phyloP scores from a whole-genome alignment of 176 grass and related monocot genomes.

The Rhipidocladum racemiflorum region DNA sequence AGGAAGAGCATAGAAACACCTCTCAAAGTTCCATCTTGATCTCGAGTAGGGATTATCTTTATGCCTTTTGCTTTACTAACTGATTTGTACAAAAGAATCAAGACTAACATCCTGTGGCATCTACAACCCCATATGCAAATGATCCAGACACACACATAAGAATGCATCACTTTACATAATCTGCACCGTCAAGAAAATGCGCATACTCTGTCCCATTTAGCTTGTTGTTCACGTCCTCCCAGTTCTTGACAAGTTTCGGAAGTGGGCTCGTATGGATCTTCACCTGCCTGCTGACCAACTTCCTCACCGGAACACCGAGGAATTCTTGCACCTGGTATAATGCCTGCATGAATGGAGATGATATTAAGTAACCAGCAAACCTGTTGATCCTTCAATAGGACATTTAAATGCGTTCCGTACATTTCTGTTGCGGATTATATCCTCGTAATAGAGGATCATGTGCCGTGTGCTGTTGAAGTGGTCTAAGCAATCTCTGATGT shows the following conservation, averaged over 20 bases:
- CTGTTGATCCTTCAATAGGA: background rate
- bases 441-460: slow-evolving; percentile 84
- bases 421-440: slow-evolving; percentile 60
- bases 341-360: slow-evolving; percentile 42
- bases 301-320: slow-evolving; percentile 55
- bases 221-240: slow-evolving; percentile 68
- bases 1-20: too few species aligned
- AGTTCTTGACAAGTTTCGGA: slow-evolving; percentile 61
- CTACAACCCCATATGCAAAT: background rate
- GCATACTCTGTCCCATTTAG: slow-evolving; percentile 65
- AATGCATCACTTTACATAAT: slow-evolving; percentile 39
- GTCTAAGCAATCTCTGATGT: slow-evolving; percentile 62
- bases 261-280: slow-evolving; percentile 81
- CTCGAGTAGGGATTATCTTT: too few species aligned
- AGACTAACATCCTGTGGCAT: background rate
- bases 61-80: background rate
- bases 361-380: background rate
- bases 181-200: slow-evolving; percentile 62
- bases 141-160: background rate
- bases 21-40: background rate
- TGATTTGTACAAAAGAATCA: slow-evolving; percentile 25
- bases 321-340: slow-evolving; percentile 64
- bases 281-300: slow-evolving; percentile 75
- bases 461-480: slow-evolving; percentile 54
- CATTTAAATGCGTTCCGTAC: slow-evolving; percentile 29